Evolutionary conservation across 2,329 filamentous ascomycete species (phyloP), one percentile per base, ranked within the genome.

Genomic region (Xylaria sp.): DNA sequence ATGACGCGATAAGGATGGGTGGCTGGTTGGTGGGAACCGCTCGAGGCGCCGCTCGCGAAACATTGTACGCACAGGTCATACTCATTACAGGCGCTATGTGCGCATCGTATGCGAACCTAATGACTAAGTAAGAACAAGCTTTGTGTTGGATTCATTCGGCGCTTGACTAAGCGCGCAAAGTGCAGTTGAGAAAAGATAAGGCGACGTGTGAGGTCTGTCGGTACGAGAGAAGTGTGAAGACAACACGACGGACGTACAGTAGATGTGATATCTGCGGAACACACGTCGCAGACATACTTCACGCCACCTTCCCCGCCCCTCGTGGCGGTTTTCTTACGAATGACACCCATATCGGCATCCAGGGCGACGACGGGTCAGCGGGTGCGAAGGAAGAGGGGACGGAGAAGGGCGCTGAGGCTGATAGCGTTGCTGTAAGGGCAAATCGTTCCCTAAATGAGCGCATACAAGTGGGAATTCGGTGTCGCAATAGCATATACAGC

Each of bases 41-140:
- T 93, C 55, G 88, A 86, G 76, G 93, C 89, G 72, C 94, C 95
- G 73, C 92, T 90, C 41, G 93, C 88, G 81, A 99, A 99, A 82
- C 96, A 99, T 63, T 93, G 91, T 46, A 99, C 96, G 80, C 96
- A 99, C 62, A 99, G 90, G 79, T 99, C 96, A 80, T 98, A 99
- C 77, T 99, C 96, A 78, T 91, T 92, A 80, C 96, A 99, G 63
- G 88, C 86, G 62, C 89, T 80, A 78, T 94, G 90, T 62, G 94
- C 94, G 82, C 96, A 99, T 80, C 94, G 89, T 81, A 99, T 98
- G 75, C 96, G 94, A 73, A 99, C 94, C 94, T 97, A 65, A 23
- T 32, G 25, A 61, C 52, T 55, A 15, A 23, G 48, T 65, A 59
- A 62, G 69, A 48, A 54, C 25, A 13, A 41, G 18, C 55, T 13